Conservation (phyloP, 176 grass and related monocot species). For the Elaeis guineensis region DNA sequence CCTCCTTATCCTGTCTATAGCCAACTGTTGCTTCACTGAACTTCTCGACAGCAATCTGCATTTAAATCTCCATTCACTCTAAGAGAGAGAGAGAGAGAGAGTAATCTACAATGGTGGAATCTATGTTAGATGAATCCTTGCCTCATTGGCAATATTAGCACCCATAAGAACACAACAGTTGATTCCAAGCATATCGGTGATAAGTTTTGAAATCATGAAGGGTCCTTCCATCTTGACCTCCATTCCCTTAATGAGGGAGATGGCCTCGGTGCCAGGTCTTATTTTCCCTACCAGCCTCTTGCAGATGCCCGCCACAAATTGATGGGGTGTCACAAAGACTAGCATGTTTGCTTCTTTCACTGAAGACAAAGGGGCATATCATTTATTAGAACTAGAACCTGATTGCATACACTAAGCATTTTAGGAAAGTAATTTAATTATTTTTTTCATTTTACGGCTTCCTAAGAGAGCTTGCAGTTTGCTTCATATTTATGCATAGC, state of each 20-base stretch:
- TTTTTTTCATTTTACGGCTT: too few relatives aligned
- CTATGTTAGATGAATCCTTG: slow-evolving; percentile 18
- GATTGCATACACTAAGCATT: too few relatives aligned
- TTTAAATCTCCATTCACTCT: background rate
- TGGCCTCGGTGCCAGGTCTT: slow-evolving; percentile 52
- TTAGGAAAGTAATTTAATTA: too few relatives aligned
- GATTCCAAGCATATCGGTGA: slow-evolving; percentile 67
- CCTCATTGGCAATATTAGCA: slow-evolving; percentile 96
- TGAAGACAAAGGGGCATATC: slow-evolving; percentile 14
- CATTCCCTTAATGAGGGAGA: slow-evolving; percentile 97
- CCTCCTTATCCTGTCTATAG: slow-evolving; percentile 76
- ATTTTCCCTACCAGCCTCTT: slow-evolving; percentile 83
- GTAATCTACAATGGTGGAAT: too few relatives aligned
- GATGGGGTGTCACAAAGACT: slow-evolving; percentile 92
- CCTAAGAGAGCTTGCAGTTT: too few relatives aligned
- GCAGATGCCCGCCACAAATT: slow-evolving; percentile 80
- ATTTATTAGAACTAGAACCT: too few relatives aligned
- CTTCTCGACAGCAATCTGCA: slow-evolving; percentile 84
- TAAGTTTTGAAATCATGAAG: slow-evolving; percentile 94
- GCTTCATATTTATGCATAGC: too few relatives aligned
- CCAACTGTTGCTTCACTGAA: slow-evolving; percentile 97
- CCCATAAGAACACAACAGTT: slow-evolving; percentile 98
- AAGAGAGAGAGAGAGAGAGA: background rate
- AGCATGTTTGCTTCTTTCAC: slow-evolving; percentile 88
- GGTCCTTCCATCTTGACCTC: slow-evolving; percentile 91